Evolutionary conservation across 306 rosid genomes (phyloP).

Genomic region (Lupinus albus): DNA sequence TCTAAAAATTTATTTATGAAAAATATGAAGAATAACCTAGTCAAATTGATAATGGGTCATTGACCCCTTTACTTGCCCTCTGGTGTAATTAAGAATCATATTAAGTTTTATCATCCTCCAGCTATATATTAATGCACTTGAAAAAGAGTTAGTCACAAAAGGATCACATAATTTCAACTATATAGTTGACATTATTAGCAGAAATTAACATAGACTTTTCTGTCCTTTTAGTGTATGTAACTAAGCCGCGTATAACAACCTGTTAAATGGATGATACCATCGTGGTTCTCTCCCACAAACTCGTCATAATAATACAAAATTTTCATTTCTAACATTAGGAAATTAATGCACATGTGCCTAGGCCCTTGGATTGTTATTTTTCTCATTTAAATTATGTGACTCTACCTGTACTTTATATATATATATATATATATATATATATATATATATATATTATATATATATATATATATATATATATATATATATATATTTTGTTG

Average conservation of each 20-base stretch:
- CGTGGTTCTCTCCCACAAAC: slow-evolving; percentile 26
- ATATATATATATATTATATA: no score
- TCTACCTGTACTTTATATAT: no score
- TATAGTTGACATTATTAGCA: slow-evolving; percentile 22
- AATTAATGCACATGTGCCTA: slow-evolving; percentile 23
- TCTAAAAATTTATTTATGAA: no score
- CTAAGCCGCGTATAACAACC: slow-evolving; percentile 45
- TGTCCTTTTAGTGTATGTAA: slow-evolving; percentile 33
- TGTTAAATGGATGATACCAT: slow-evolving; percentile 28
- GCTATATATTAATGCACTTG: neutral
- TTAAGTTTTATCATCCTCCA: slow-evolving; percentile 6
- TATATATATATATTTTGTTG: no score
- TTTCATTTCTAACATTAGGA: slow-evolving; percentile 14
- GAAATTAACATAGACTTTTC: slow-evolving; percentile 26
- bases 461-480: no score
- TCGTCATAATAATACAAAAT: slow-evolving; percentile 32
- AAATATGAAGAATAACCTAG: neutral
- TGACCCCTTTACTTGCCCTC: slow-evolving; percentile 40
- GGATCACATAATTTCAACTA: slow-evolving; percentile 16
- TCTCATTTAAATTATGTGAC: no score
- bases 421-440: no score
- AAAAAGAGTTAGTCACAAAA: slow-evolving; percentile 18
- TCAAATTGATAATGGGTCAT: slow-evolving; percentile 18
- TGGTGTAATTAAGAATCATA: slow-evolving; percentile 35
- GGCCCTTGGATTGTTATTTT: neutral